A percentile compares a stretch with the other conserved stretches of the same genome.
Evolutionary conservation across 2,329 filamentous ascomycete genomes (phyloP).

Genomic region (Colletotrichum musae): DNA sequence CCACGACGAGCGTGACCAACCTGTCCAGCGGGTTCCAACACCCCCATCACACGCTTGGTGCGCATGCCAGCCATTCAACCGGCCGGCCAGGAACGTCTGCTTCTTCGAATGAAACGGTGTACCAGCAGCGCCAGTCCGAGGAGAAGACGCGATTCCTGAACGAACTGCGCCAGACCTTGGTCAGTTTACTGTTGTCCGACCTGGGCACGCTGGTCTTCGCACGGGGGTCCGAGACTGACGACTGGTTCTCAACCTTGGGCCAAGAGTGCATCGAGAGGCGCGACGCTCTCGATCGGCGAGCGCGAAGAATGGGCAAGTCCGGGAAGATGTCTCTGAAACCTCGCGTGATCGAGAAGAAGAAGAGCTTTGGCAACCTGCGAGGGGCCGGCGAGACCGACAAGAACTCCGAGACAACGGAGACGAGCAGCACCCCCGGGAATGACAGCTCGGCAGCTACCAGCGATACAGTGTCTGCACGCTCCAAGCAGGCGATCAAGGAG

Average conservation of each 20-base stretch:
- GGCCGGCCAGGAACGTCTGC: constrained; percentile 75
- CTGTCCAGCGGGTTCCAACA: constrained; percentile 66
- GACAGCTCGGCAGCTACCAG: constrained; percentile 57
- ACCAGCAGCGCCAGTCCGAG: constrained; percentile 72
- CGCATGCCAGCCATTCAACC: constrained; percentile 63
- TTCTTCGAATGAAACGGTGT: constrained; percentile 77
- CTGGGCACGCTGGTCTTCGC: constrained; percentile 88
- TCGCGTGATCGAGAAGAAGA: constrained; percentile 74
- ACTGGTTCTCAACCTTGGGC: constrained; percentile 82
- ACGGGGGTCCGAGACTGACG: constrained; percentile 93
- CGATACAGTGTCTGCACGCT: constrained; percentile 54
- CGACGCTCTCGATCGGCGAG: constrained; percentile 67
- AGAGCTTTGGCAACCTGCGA: constrained; percentile 77
- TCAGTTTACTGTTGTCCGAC: constrained; percentile 89
- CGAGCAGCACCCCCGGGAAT: constrained; percentile 54
- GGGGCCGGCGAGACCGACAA: constrained; percentile 61
- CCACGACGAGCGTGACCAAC: constrained; percentile 73
- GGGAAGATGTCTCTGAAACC: constrained; percentile 62
- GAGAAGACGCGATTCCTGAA: constrained; percentile 85
- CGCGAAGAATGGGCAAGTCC: constrained; percentile 55
- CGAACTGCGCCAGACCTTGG: constrained; percentile 84
- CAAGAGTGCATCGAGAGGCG: constrained; percentile 76
- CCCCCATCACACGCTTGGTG: constrained; percentile 57
- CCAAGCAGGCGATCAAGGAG: constrained; percentile 50
- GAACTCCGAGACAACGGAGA: constrained; percentile 55